Conservation (phyloP, 2,329 filamentous ascomycete genomes). For the Orbilia blumenaviensis region DNA sequence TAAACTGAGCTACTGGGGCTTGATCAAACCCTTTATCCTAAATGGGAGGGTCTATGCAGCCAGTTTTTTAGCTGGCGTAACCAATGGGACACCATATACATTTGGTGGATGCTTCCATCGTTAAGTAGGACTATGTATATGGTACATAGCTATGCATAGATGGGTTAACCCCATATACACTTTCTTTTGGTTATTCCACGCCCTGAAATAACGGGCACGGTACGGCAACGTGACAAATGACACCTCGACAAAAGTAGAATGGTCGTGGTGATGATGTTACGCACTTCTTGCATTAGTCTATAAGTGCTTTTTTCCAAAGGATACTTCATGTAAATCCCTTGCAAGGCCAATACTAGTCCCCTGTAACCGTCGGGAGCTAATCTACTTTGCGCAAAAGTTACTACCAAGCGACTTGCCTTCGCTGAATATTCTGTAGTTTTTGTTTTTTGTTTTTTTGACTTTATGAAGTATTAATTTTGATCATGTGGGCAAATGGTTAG, state of each 20-base stretch:
- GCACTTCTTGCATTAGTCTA: not conserved
- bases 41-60: not conserved
- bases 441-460: too few species aligned
- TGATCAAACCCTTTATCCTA: not conserved
- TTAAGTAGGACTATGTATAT: not conserved
- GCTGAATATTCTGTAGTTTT: too few species aligned
- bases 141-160: not conserved
- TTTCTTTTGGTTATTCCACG: not conserved
- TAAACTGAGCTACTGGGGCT: not conserved
- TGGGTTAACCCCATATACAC: not conserved
- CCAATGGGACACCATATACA: not conserved
- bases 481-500: slow-evolving; percentile 11
- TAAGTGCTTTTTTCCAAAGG: not conserved
- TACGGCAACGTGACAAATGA: not conserved
- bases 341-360: not conserved
- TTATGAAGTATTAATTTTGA: not conserved
- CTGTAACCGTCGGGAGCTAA: not conserved
- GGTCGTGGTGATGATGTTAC: not conserved
- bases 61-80: too few species aligned
- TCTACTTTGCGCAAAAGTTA: not conserved
- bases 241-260: not conserved
- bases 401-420: too few species aligned
- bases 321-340: not conserved
- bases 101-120: not conserved
- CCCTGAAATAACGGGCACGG: not conserved